Evolutionary conservation across 2,329 filamentous ascomycete species (phyloP).

Genomic region (Colletotrichum graminicola): DNA sequence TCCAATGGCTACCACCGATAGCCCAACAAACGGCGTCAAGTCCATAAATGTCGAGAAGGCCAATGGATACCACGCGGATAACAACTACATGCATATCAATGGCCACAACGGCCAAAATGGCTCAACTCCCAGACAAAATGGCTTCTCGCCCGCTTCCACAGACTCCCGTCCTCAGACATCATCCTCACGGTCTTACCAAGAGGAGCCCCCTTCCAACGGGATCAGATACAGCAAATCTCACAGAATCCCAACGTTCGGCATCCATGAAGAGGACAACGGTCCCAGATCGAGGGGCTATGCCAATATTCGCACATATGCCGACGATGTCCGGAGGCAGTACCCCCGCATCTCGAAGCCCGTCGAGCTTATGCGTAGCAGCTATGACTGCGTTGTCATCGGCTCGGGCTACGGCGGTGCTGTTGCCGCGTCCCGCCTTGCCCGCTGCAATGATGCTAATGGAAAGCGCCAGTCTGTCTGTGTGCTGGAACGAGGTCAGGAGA

Average conservation of each 20-base stretch:
- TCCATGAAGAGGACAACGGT: conserved; percentile 51
- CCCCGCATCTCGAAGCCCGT: conserved; percentile 69
- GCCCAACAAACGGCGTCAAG: conserved; percentile 18
- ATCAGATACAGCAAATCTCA: conserved; percentile 44
- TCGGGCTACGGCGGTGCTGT: conserved; percentile 78
- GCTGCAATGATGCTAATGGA: conserved; percentile 57
- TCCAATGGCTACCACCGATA: conserved; percentile 30
- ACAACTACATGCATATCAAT: conserved; percentile 29
- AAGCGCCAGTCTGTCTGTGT: conserved; percentile 69
- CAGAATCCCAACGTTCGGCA: conserved; percentile 46
- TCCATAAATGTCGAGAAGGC: conserved; percentile 31
- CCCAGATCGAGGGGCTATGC: conserved; percentile 51
- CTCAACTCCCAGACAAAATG: conserved; percentile 28
- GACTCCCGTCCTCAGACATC: conserved; percentile 35
- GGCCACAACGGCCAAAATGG: conserved; percentile 30
- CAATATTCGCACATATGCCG: conserved; percentile 47
- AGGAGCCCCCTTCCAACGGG: conserved; percentile 40
- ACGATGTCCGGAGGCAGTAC: conserved; percentile 50
- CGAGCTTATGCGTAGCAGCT: conserved; percentile 67
- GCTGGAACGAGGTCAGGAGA: conserved; percentile 73
- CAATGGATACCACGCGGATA: conserved; percentile 21
- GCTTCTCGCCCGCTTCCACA: conserved; percentile 33
- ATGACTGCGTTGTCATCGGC: conserved; percentile 76
- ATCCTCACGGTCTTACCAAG: conserved; percentile 38
- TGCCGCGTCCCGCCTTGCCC: conserved; percentile 73